Evolutionary conservation across 495 filamentous ascomycete genomes (phyloP).

Genomic region (Corynascus novoguineensis): DNA sequence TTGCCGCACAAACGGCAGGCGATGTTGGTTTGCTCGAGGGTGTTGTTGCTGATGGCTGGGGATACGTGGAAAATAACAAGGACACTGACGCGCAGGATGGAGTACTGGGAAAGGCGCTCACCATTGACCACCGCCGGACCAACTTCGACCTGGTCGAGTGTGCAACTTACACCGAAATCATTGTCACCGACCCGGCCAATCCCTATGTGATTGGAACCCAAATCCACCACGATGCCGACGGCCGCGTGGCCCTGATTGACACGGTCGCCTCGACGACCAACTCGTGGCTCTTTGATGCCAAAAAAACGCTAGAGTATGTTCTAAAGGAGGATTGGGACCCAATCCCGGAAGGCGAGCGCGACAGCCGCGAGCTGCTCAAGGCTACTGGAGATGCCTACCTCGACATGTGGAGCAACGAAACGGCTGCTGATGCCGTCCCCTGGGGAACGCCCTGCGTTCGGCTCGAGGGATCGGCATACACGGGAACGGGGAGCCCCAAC

Average conservation of each 20-base stretch:
- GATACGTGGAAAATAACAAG: slow-evolving; percentile 29
- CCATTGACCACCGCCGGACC: slow-evolving; percentile 32
- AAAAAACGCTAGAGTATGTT: slow-evolving; percentile 34
- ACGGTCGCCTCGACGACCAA: slow-evolving; percentile 35
- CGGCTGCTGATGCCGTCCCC: slow-evolving; percentile 31
- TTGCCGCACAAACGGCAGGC: slow-evolving; percentile 37
- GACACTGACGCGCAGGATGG: slow-evolving; percentile 26
- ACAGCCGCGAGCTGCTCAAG: slow-evolving; percentile 28
- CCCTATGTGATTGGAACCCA: slow-evolving; percentile 43
- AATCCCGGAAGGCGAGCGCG: slow-evolving; percentile 29
- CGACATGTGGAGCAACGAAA: slow-evolving; percentile 36
- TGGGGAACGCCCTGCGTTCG: slow-evolving; percentile 40
- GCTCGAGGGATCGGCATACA: slow-evolving; percentile 38
- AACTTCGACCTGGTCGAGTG: slow-evolving; percentile 30
- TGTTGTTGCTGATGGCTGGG: slow-evolving; percentile 13
- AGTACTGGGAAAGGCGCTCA: slow-evolving; percentile 26
- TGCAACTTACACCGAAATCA: slow-evolving; percentile 37
- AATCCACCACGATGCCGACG: slow-evolving; percentile 29
- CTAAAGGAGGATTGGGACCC: slow-evolving; percentile 34
- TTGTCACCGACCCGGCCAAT: slow-evolving; percentile 26
- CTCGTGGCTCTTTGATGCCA: slow-evolving; percentile 41
- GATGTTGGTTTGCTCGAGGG: slow-evolving; percentile 20
- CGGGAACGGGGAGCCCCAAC: slow-evolving; percentile 30
- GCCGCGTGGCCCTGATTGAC: slow-evolving; percentile 34
- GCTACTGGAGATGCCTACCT: slow-evolving; percentile 39